Evolutionary conservation across 441 rosid species (phyloP).

Genomic region (Pelargonium australe): DNA sequence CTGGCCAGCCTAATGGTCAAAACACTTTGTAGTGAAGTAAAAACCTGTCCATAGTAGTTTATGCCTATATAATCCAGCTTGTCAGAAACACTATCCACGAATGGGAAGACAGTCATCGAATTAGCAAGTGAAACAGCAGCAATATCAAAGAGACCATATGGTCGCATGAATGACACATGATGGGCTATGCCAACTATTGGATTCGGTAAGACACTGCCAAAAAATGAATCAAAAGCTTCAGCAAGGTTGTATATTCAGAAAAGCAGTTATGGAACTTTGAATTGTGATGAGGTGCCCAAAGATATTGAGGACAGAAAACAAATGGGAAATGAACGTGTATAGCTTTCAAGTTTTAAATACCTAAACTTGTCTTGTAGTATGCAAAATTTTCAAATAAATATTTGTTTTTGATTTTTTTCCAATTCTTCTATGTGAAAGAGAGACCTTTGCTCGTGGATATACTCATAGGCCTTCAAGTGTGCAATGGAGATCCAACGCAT

Average conservation of each 20-base stretch:
- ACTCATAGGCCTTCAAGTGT: conserved; percentile 76
- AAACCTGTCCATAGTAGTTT: conserved; percentile 94
- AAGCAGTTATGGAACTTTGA: conserved; percentile 8
- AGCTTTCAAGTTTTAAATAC: background rate
- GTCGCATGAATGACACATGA: conserved; percentile 84
- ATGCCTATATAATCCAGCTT: conserved; percentile 87
- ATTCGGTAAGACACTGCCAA: conserved; percentile 36
- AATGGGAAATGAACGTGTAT: background rate
- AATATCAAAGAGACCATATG: conserved; percentile 83
- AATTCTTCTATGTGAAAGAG: conserved; percentile 4
- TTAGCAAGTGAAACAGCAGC: conserved; percentile 76
- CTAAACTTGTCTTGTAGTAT: conserved; percentile 2
- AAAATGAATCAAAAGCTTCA: background rate
- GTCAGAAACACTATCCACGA: conserved; percentile 56
- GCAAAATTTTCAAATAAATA: background rate
- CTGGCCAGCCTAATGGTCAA: background rate
- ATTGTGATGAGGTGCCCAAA: conserved; percentile 1
- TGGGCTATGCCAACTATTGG: conserved; percentile 79
- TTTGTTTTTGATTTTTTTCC: background rate
- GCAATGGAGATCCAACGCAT: conserved; percentile 89
- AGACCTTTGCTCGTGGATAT: conserved; percentile 64
- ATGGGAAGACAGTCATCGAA: conserved; percentile 68
- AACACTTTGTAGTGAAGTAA: conserved; percentile 12
- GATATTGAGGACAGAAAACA: background rate
- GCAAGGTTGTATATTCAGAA: conserved; percentile 6